Base-by-base conservation (phyloP, 371 early-diverging fungal species). In the Mortierella sp. region DNA sequence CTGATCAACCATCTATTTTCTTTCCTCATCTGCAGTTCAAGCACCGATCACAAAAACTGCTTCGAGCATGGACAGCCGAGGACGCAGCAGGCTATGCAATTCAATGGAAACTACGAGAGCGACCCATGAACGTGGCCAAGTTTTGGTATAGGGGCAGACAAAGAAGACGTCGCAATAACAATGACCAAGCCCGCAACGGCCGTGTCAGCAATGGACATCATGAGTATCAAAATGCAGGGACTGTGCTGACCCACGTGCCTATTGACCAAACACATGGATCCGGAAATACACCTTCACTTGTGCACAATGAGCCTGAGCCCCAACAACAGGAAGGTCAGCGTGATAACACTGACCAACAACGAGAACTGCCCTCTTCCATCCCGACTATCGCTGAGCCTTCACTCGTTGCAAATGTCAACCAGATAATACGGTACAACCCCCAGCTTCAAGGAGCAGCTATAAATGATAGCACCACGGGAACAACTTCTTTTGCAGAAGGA, bases 51-150 rank as follows among this genome's bases (percentile, higher is more conserved):
- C 78, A 72, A 22, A 78, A 72, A 54, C 35, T 78, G 55, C 59
- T 78, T 37, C 61, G 78, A 42, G 23, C 56, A 43, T 78, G 78
- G 78, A 72, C 73, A 32, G 43, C 61, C 1, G 58, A 66, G 55
- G 78, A 78, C 37, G 31, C 66, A 7, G 59, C 54, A n/a, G 35
- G 57, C 5, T 66, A 78, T 35, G 78, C 78, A 29, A 66, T 78
- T 37, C 78, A 78, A 31, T 78, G 78, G 78, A 78, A 78, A 40
- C 49, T 78, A 9, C 35, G 78, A 31, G 64, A n/a, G 3, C 54
- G 78, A 15, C 23, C 72, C 7, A 64, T 40, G 22, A 40, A 37
- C 2, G 61, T 64, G 4, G 77, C 77, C 1, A 32, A 19, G 1
- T 34, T 17, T 37, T 77, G 72, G 72, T 26, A 64, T 22, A 47